Base-by-base conservation (phyloP, 768 basidiomycete species). In the Tulasnella sp. region DNA sequence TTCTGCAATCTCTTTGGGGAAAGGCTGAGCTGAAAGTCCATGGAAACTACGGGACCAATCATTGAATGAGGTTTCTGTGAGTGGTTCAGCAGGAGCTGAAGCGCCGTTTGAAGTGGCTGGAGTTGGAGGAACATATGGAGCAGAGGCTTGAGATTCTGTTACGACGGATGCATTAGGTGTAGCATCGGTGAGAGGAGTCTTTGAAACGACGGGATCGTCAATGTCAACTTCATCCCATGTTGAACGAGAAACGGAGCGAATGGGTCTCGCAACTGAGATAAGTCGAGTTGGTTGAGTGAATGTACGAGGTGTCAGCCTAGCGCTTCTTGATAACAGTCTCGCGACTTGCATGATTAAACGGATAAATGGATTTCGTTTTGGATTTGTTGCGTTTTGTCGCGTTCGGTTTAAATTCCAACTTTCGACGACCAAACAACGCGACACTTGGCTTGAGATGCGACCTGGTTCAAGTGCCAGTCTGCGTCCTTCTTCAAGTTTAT, bases 31-130 rank as follows among this genome's bases (percentile, higher is more conserved):
- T 3, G 83, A 83, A 25, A 98, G 67, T 0, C 92, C 93, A 55
- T 78, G 69, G 62, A 88, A 98, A 60, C 81, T 83, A 61, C 75
- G 81, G 1, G 86, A 85, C 92, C 92, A 98, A 64, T 98, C 86
- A 1, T 75, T 83, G 50, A 39, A 27, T n/a, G 44, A 31, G 16
- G 27, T 37, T 12, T 37, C 56, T 2, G 1, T 34, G 4, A 28
- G 39, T 20, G 37, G 48, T 51, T 51, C 28, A 22, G 15, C 25
- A 15, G 28, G 9, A n/a, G n/a, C n/a, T n/a, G n/a, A n/a, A n/a
- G n/a, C n/a, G 25, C 37, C 20, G 25, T 37, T 51, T 3, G 34
- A 6, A 4, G 10, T 12, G 10, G 29, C 19, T 22, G 31, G 31
- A 48, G 47, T 35, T 35, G 34, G 12, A 35, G 12, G 12, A 35